Base-by-base conservation (phyloP, 345 rosid species). In the Psidium friedrichsthalianum region DNA sequence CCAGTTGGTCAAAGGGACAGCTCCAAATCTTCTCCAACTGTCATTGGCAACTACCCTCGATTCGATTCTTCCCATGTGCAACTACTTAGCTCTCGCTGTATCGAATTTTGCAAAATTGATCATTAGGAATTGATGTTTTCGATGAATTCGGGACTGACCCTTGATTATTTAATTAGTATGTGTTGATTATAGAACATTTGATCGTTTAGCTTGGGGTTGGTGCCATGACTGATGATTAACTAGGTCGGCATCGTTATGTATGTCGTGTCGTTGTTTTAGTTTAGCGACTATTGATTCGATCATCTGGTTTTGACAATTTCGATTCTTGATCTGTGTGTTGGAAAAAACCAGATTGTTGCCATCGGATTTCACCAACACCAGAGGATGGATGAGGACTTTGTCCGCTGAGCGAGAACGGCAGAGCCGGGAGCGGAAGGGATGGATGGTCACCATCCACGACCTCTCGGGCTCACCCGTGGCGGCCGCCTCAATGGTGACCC, bases 381-480 rank as follows among this genome's bases (percentile, higher is more conserved):
- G 91, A 90, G 95, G 95, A 83, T 94, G 98, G 96, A 90, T 89
- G 85, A 94, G 95, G 87, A 95, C 96, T 7, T 82, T 96, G 55
- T 89, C 96, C 15, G 90, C 94, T 1, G 96, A 96, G 12, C 92
- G 84, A 83, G 95, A 95, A 82, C 87, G 91, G 85, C 92, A 90
- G 32, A 94, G 88, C 16, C 91, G 94, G 86, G 98, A 96, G 85
- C 83, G 99, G 61, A 96, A 96, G 88, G 98, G 98, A 49, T 95
- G 99, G 99, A 95, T 93, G 98, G 91, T 96, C 90, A 95, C 93
- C 90, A 93, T 96, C 51, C 87, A 96, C 32, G 99, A 96, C 82
- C 94, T 96, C 8, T 96, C 98, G 0, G 99, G 99, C 49, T 95
- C 98, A 6, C 98, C 97, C 2, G 99, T 96, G 83, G 99, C 99